phyloP scores from a whole-genome alignment of 1,139 yeast species.

The Taphrina wiesneri region DNA sequence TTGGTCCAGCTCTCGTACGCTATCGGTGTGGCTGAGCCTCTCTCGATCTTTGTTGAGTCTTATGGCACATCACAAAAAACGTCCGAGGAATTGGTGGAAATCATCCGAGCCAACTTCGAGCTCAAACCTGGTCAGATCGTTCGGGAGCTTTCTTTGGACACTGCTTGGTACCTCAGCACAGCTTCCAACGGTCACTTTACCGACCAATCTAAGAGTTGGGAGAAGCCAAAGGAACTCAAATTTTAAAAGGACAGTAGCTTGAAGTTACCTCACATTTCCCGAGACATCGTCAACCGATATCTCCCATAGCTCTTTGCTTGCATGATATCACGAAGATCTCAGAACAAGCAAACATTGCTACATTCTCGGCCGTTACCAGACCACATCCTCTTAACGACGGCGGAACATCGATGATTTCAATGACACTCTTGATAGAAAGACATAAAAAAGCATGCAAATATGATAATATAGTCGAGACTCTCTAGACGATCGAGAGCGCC shows the following conservation, averaged over 20 bases:
- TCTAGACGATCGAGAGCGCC: too few relatives aligned
- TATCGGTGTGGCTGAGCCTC: slow-evolving; percentile 99
- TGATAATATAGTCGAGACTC: background rate
- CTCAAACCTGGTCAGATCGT: slow-evolving; percentile 99
- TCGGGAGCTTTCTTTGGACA: slow-evolving; percentile 91
- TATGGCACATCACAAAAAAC: slow-evolving; percentile 94
- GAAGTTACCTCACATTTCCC: background rate
- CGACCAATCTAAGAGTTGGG: slow-evolving; percentile 98
- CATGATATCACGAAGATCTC: background rate
- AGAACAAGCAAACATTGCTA: background rate
- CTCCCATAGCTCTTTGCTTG: background rate
- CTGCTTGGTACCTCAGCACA: slow-evolving; percentile 98
- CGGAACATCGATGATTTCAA: background rate
- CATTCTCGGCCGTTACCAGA: background rate
- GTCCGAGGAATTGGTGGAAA: slow-evolving; percentile 84
- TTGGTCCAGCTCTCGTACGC: slow-evolving; percentile 98
- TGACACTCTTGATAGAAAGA: background rate
- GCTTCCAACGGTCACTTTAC: slow-evolving; percentile 99
- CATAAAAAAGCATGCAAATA: background rate
- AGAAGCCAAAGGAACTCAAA: slow-evolving; percentile 87
- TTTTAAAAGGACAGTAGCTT: slow-evolving; percentile 51
- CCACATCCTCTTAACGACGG: slow-evolving; percentile 14
- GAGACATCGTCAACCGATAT: slow-evolving; percentile 15
- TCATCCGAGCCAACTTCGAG: slow-evolving; percentile 91
- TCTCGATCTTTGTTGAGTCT: slow-evolving; percentile 93